phyloP scores from a whole-genome alignment of 2,329 filamentous ascomycete species.

The Tolypocladium pustulatum region DNA sequence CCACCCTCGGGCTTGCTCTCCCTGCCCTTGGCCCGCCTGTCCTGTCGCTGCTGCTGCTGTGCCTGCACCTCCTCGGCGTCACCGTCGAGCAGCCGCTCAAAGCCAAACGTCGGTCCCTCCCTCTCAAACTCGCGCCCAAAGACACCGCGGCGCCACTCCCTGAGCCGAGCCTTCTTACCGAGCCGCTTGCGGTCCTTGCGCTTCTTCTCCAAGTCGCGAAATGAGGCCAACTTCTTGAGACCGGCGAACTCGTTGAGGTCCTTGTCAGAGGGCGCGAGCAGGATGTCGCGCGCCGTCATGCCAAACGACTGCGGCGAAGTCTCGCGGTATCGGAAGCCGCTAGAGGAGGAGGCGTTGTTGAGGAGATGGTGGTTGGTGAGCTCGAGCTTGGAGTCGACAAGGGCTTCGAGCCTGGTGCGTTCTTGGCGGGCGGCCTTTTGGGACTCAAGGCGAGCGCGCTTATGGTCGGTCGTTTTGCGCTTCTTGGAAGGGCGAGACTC shows the following conservation, averaged over 20 bases:
- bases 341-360: slow-evolving; percentile 22
- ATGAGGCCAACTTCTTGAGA: slow-evolving; percentile 87
- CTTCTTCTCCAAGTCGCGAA: slow-evolving; percentile 84
- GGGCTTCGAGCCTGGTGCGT: slow-evolving; percentile 70
- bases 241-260: slow-evolving; percentile 85
- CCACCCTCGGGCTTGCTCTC: neutral
- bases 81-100: slow-evolving; percentile 29
- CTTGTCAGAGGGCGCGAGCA: slow-evolving; percentile 74
- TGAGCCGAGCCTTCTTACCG: slow-evolving; percentile 82
- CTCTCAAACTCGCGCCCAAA: slow-evolving; percentile 50
- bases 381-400: slow-evolving; percentile 74
- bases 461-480: slow-evolving; percentile 49
- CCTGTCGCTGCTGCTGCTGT: neutral
- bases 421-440: slow-evolving; percentile 71
- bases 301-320: slow-evolving; percentile 86
- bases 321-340: slow-evolving; percentile 79
- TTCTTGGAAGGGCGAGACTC: slow-evolving; percentile 41
- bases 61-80: slow-evolving; percentile 5
- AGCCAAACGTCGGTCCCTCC: slow-evolving; percentile 47
- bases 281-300: slow-evolving; percentile 79
- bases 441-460: slow-evolving; percentile 44
- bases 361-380: slow-evolving; percentile 56
- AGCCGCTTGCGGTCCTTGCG: slow-evolving; percentile 76
- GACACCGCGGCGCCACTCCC: slow-evolving; percentile 68
- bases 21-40: neutral